Conservation (phyloP, 164 flowering plant species). For the Chimonanthus salicifolius region DNA sequence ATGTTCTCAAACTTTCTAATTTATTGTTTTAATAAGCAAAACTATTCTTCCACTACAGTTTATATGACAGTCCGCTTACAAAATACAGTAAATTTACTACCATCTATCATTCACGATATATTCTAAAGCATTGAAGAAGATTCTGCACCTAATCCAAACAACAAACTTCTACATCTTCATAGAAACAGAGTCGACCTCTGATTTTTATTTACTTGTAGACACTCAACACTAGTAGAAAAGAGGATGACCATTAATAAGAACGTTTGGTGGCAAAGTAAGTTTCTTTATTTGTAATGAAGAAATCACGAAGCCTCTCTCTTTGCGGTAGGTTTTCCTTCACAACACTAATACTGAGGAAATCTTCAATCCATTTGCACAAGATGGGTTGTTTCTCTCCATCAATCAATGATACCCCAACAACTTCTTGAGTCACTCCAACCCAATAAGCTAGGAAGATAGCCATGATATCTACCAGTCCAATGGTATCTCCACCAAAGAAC, state of each 20-base stretch:
- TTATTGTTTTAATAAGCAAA: no score
- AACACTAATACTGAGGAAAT: not conserved
- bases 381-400: conserved; percentile 3
- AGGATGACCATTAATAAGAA: not conserved
- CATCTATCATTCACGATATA: no score
- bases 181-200: no score
- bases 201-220: no score
- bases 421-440: not conserved
- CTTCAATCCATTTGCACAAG: conserved; percentile 2
- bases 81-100: no score
- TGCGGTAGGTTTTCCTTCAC: conserved; percentile 6
- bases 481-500: conserved; percentile 6
- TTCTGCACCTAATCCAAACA: no score
- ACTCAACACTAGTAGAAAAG: no score
- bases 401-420: not conserved
- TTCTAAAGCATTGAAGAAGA: no score
- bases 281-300: not conserved
- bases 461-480: conserved; percentile 3
- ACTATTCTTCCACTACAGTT: no score
- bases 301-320: not conserved
- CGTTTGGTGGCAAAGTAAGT: not conserved
- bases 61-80: no score
- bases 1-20: no score
- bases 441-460: not conserved
- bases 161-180: no score